phyloP scores from a whole-genome alignment of 306 rosid species.

The Trifolium pratense region DNA sequence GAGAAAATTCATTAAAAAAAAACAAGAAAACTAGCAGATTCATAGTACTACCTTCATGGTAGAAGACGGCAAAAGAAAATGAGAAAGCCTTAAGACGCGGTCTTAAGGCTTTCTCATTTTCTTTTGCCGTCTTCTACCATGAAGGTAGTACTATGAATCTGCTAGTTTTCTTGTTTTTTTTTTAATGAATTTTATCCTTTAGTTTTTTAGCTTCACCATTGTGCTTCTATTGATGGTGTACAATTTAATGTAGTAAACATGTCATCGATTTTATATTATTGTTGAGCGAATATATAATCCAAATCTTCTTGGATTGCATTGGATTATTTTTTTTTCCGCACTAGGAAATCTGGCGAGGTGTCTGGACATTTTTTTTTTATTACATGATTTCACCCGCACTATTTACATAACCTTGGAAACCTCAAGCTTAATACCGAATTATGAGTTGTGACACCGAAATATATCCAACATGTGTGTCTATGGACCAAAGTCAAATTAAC shows the following conservation, averaged over 20 bases:
- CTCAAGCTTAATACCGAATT: no score
- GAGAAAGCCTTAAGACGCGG: no score
- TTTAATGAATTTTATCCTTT: not conserved
- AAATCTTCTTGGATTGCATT: not conserved
- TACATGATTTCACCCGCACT: no score
- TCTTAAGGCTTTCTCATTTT: no score
- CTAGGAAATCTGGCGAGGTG: not conserved
- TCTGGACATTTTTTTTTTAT: not conserved
- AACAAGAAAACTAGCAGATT: no score
- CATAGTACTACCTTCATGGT: no score
- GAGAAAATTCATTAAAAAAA: no score
- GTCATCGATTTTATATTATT: not conserved
- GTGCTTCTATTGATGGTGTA: not conserved
- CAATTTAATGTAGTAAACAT: not conserved
- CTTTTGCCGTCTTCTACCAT: not conserved
- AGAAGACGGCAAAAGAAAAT: no score
- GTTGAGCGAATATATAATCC: not conserved
- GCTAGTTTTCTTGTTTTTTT: not conserved
- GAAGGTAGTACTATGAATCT: not conserved
- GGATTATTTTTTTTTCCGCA: not conserved
- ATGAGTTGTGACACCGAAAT: no score
- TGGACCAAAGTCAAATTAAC: no score
- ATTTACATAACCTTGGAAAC: no score
- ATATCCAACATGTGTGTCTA: no score
- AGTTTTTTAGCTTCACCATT: not conserved